These are phyloP conservation scores for Vitis hybrid DNA, from an alignment of 177 flowering plant species.

Conservation along the genomic window DNA sequence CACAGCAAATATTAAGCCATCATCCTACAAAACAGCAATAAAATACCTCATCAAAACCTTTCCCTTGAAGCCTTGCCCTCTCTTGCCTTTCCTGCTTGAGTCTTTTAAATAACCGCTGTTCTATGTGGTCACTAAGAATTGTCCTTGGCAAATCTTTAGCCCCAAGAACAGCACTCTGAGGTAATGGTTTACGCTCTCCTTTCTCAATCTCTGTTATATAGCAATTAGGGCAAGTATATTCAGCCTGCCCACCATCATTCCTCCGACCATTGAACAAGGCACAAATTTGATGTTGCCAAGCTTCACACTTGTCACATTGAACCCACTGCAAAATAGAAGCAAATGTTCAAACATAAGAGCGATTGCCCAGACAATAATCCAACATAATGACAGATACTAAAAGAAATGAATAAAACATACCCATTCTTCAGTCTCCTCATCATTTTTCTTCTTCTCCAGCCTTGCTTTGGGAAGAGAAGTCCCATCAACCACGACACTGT, in stretches of 20 bases:
- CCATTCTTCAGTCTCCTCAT: slow-evolving; percentile 98
- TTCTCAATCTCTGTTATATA: slow-evolving; percentile 75
- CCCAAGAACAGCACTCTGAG: slow-evolving; percentile 98
- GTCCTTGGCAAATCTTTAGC: slow-evolving; percentile 98
- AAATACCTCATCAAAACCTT: slow-evolving; percentile 82
- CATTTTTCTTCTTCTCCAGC: slow-evolving; percentile 92
- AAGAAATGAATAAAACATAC: slow-evolving; percentile 31
- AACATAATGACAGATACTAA: neutral
- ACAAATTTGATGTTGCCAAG: slow-evolving; percentile 99
- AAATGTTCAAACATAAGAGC: neutral
- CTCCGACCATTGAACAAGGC: slow-evolving; percentile 95
- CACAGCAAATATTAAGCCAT: neutral
- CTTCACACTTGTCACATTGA: slow-evolving; percentile 99
- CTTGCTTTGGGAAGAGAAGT: slow-evolving; percentile 55
- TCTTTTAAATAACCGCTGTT: slow-evolving; percentile 62
- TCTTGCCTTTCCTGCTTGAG: slow-evolving; percentile 84
- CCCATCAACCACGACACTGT: slow-evolving; percentile 75
- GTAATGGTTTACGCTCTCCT: slow-evolving; percentile 89
- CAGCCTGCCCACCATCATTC: slow-evolving; percentile 99
- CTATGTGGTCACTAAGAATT: slow-evolving; percentile 92
- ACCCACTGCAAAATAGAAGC: slow-evolving; percentile 74
- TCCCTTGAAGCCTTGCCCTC: slow-evolving; percentile 74
- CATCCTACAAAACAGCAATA: neutral
- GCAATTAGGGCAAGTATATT: slow-evolving; percentile 96
- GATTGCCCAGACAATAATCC: neutral